Conservation (phyloP, 495 filamentous ascomycete species). For the Hypoxylon crocopeplum region DNA sequence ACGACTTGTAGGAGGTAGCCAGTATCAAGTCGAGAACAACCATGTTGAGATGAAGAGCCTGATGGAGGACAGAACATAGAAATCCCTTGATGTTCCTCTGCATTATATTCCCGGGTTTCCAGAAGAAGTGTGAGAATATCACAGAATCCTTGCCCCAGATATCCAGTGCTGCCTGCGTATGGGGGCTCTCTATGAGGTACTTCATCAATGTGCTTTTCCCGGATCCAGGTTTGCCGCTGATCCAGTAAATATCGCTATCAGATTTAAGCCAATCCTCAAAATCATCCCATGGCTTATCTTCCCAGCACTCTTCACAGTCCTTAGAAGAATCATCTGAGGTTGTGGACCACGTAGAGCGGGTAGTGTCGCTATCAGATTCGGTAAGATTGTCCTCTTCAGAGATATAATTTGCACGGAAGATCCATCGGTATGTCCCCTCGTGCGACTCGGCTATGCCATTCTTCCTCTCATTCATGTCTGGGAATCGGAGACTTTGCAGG, state of each 20-base stretch:
- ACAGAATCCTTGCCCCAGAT: not conserved
- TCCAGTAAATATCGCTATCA: conserved; percentile 27
- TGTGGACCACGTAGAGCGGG: too few relatives aligned
- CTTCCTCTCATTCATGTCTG: conserved; percentile 13
- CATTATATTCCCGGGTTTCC: conserved; percentile 5
- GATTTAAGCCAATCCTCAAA: conserved; percentile 30
- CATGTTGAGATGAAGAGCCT: not conserved
- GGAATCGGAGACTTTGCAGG: conserved; percentile 8
- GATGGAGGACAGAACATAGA: not conserved
- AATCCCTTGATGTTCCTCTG: conserved; percentile 9
- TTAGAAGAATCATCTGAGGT: not conserved
- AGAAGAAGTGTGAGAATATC: conserved; percentile 18
- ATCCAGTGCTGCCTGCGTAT: not conserved
- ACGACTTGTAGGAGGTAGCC: not conserved
- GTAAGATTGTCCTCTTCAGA: not conserved
- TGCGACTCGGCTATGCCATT: conserved; percentile 2
- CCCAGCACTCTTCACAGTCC: not conserved
- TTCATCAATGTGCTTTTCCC: conserved; percentile 41
- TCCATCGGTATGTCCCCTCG: conserved; percentile 16
- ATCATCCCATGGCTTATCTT: conserved; percentile 19
- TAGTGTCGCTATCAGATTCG: not conserved
- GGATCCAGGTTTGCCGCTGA: conserved; percentile 28
- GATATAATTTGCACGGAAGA: not conserved
- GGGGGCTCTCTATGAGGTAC: not conserved
- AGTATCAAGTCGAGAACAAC: not conserved